phyloP scores from a whole-genome alignment of 1,139 yeast species.

The Candida smagusa region DNA sequence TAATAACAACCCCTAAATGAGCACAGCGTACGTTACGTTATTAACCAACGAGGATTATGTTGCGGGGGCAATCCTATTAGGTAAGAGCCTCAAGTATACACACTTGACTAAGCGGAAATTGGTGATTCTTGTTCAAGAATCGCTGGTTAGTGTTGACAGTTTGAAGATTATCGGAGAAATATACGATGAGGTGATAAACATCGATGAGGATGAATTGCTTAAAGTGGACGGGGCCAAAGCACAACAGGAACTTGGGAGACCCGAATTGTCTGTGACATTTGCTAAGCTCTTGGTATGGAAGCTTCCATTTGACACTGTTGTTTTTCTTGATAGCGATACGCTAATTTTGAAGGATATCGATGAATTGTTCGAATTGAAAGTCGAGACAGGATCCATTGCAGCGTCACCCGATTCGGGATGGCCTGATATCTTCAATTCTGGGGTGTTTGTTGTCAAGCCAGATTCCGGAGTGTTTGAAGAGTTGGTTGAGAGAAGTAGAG shows the following conservation, averaged over 20 bases:
- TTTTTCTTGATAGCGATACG: constrained; percentile 31
- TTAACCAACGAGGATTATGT: constrained; percentile 27
- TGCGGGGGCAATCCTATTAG: constrained; percentile 31
- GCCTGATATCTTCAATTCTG: constrained; percentile 37
- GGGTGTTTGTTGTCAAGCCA: constrained; percentile 29
- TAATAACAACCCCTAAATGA: constrained; percentile 9
- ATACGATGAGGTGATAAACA: constrained; percentile 25
- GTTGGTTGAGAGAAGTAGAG: constrained; percentile 15
- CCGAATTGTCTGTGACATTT: constrained; percentile 27
- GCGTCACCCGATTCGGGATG: constrained; percentile 37
- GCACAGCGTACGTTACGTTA: constrained; percentile 29
- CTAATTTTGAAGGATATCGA: constrained; percentile 26
- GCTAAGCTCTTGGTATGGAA: constrained; percentile 29
- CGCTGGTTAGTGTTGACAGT: constrained; percentile 16
- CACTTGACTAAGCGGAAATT: constrained; percentile 19
- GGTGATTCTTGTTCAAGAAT: constrained; percentile 21
- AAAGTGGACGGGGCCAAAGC: constrained; percentile 20
- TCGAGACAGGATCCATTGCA: constrained; percentile 16
- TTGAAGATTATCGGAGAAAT: constrained; percentile 15
- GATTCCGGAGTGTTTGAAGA: constrained; percentile 14
- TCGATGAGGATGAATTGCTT: constrained; percentile 18
- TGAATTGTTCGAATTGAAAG: constrained; percentile 18
- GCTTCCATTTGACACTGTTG: constrained; percentile 20
- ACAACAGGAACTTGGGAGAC: constrained; percentile 20
- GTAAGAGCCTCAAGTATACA: constrained; percentile 18